A percentile compares a stretch with the other conserved stretches of the same genome.
These are phyloP conservation scores for Pseudomassariella vexata DNA, from an alignment of 2,329 filamentous ascomycete species.

Conservation along the genomic window DNA sequence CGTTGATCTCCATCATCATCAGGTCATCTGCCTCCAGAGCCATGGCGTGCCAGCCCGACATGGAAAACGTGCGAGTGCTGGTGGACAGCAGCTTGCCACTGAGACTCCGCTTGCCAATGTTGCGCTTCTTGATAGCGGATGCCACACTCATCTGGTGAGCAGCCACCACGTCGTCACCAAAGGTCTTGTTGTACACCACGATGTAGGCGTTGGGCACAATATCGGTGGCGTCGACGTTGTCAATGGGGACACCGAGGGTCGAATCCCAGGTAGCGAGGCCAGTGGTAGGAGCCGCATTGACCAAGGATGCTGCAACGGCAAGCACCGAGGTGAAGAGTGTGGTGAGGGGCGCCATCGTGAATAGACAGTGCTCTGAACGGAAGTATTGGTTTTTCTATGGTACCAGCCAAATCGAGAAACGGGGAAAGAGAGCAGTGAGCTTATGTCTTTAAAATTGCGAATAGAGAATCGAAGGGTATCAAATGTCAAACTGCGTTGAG, in stretches of 20 bases:
- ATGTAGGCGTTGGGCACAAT: slow-evolving; percentile 55
- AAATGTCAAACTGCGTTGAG: no score
- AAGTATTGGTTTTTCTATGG: slow-evolving; percentile 11
- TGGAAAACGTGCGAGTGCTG: slow-evolving; percentile 37
- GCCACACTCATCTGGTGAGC: slow-evolving; percentile 44
- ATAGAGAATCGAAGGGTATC: not conserved
- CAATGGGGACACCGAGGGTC: slow-evolving; percentile 38
- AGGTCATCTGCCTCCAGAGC: slow-evolving; percentile 44
- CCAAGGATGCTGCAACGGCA: slow-evolving; percentile 18
- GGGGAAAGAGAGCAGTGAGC: no score
- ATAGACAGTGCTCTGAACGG: slow-evolving; percentile 1
- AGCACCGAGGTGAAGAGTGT: slow-evolving; percentile 20
- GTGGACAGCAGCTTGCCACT: slow-evolving; percentile 43
- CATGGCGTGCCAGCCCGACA: slow-evolving; percentile 48
- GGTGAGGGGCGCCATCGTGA: slow-evolving; percentile 22
- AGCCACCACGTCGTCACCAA: slow-evolving; percentile 40
- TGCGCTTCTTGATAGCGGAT: slow-evolving; percentile 48
- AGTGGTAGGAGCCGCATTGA: slow-evolving; percentile 14
- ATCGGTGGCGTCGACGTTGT: slow-evolving; percentile 41
- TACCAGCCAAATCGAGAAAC: slow-evolving; percentile 18
- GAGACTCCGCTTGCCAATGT: slow-evolving; percentile 45
- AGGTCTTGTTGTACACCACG: slow-evolving; percentile 56
- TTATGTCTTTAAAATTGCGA: no score
- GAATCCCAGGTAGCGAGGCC: slow-evolving; percentile 16
- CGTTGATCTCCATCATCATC: slow-evolving; percentile 43